Evolutionary conservation across 352 stramenopile species (phyloP), one percentile per base, ranked within the genome.

Genomic region (Phytophthora macrochlamydospora): DNA sequence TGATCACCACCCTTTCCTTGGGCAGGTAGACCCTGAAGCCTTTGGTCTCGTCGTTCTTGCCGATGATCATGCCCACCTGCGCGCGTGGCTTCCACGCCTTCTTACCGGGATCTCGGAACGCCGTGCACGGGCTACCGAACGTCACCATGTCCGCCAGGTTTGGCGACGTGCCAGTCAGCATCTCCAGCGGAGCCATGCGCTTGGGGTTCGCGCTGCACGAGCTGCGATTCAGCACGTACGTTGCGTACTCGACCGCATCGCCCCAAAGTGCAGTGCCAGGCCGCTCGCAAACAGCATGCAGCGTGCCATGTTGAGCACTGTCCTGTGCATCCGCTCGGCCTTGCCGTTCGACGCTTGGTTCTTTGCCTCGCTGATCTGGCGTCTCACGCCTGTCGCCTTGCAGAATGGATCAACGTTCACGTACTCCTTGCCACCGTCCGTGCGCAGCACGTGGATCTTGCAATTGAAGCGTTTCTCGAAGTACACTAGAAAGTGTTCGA

Each of bases 271-370:
- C 3, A 82, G 35, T 0, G 66, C 46, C 0, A 28, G 6, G n/a
- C 64, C 58, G 14, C 61, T 72, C 0, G 38, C 62, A 29, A 76
- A 75, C 7, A 78, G 1, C 43, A 77, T 76, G 37, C 59, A 76
- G 0, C 64, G 42, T 1, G 63, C 50, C 54, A 78, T 73, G 53
- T 79, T 79, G 31, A 79, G 59, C 6, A 79, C 51, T 0, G 67
- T 78, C 0, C 59, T n/a, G 29, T 76, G 67, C 61, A 83, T 76
- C 2, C 71, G 49, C 48, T 79, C 71, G 0, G 63, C 63, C 31
- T 82, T 79, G 2, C 62, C 71, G 35, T 74, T 83, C 0, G 50
- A 56, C 5, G 64, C 57, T 28, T 68, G 51, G 49, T 78, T 83
- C 14, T 63, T 30, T 0, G 50, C 48, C n/a, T 82, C 70, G 12